These are phyloP conservation scores for Dipodascopsis uninucleata DNA, from an alignment of 805 yeast genomes.

Conservation along the genomic window DNA sequence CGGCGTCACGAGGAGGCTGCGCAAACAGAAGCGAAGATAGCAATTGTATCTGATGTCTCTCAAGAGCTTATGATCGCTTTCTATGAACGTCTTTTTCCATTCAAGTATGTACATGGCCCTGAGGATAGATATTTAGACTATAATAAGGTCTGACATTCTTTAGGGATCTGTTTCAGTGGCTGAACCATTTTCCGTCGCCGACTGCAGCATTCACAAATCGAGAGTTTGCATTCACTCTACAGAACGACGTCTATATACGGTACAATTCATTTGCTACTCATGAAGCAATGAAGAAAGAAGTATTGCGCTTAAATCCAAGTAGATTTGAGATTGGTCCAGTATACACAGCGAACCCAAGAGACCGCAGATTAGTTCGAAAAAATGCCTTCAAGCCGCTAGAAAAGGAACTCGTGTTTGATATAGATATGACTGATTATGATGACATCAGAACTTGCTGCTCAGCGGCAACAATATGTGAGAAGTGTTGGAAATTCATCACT, in stretches of 20 bases:
- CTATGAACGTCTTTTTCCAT: constrained; percentile 47
- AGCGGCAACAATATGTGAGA: constrained; percentile 75
- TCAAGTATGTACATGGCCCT: constrained; percentile 8
- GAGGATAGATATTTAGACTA: background rate
- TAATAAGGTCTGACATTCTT: constrained; percentile 37
- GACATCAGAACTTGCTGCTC: constrained; percentile 88
- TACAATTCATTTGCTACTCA: constrained; percentile 68
- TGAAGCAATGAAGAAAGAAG: constrained; percentile 75
- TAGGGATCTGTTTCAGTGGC: constrained; percentile 77
- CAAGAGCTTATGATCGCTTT: constrained; percentile 60
- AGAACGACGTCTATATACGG: constrained; percentile 85
- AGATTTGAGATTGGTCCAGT: constrained; percentile 96
- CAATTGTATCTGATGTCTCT: background rate
- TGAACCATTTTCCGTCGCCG: constrained; percentile 77
- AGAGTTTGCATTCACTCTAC: constrained; percentile 88
- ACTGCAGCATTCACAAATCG: constrained; percentile 76
- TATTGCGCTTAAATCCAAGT: constrained; percentile 69
- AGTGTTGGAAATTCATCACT: constrained; percentile 91
- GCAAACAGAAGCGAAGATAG: background rate
- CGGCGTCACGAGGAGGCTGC: background rate
- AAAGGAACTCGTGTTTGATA: constrained; percentile 92
- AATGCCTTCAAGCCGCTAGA: constrained; percentile 71
- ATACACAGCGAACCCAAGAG: constrained; percentile 81
- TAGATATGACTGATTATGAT: constrained; percentile 96
- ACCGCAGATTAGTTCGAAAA: constrained; percentile 72